phyloP scores from a whole-genome alignment of 2,329 filamentous ascomycete genomes.

The Aspergillus sclerotialis region DNA sequence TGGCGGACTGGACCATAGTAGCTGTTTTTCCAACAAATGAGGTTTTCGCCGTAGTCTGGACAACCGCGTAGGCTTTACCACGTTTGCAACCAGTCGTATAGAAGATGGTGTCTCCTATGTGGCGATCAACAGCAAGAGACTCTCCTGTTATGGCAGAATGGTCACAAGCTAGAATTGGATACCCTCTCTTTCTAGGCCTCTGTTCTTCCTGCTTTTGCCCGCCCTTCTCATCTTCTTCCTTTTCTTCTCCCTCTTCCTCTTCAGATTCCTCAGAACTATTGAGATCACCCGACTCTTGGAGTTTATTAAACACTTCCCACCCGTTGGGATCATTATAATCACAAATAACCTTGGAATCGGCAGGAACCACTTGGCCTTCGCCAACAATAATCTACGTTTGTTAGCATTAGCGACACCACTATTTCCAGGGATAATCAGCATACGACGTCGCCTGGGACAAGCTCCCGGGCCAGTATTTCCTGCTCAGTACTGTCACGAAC shows the following conservation, averaged over 20 bases:
- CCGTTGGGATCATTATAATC: conserved; percentile 62
- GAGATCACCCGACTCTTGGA: conserved; percentile 56
- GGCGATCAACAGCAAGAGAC: conserved; percentile 60
- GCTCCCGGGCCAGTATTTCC: conserved; percentile 62
- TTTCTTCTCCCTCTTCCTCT: conserved; percentile 41
- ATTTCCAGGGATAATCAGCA: conserved; percentile 23
- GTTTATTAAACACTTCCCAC: conserved; percentile 59
- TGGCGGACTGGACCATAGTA: conserved; percentile 63
- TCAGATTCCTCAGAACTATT: conserved; percentile 44
- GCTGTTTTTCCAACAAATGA: conserved; percentile 74
- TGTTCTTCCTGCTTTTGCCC: conserved; percentile 8
- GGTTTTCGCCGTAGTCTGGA: conserved; percentile 58
- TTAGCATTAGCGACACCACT: not conserved
- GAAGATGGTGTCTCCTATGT: conserved; percentile 68
- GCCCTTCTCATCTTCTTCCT: conserved; percentile 9
- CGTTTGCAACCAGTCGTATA: conserved; percentile 79
- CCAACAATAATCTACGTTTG: conserved; percentile 55
- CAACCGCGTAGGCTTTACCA: conserved; percentile 66
- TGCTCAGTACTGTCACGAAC: conserved; percentile 60
- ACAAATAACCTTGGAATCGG: conserved; percentile 64
- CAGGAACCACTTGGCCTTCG: conserved; percentile 65
- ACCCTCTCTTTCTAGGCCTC: conserved; percentile 43
- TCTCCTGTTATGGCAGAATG: conserved; percentile 77
- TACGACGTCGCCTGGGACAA: conserved; percentile 71
- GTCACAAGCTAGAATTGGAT: conserved; percentile 63